Evolutionary conservation across 768 basidiomycete genomes (phyloP), one percentile per base, ranked within the genome.

Genomic region (Cystobasidium ongulense): DNA sequence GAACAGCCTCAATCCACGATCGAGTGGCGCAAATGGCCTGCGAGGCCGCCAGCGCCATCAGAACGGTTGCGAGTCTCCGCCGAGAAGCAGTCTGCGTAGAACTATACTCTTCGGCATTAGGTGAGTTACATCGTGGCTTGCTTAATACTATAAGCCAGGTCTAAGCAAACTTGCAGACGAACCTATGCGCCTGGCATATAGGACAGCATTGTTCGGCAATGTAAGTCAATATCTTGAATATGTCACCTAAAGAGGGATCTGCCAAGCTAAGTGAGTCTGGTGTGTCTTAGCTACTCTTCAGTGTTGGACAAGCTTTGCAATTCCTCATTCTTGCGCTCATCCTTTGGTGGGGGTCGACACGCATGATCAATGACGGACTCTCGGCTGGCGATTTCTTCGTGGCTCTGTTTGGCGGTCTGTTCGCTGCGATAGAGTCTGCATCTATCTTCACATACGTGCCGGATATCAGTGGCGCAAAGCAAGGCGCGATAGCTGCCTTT

Each of bases 21-120:
- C 81, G 81, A 3, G 91, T 90, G 25, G 91, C 93, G 2, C 92
- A 95, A 74, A 80, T 93, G 27, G 93, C 93, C 41, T 93, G 92
- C 77, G 94, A 97, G 81, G 92, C 92, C 38, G 91, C 92, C 29
- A 89, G 86, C 15, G 85, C 94, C 11, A 94, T 97, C 76, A 86
- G 90, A 39, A 96, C 94, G 1, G 93, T 97, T 33, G 92, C 93
- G 10, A 85, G 88, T 0, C 84, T 97, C 50, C 94, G 91, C 0
- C 84, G 92, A 27, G 94, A 97, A 80, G 85, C 87, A 27, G 90
- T 92, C 75, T 91, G 90, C 79, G 83, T 85, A 62, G 79, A 83
- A 11, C 76, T 82, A 43, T 82, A 83, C 79, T 77, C 79, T 1
- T 70, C 76, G 31, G 76, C 80, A 15, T 65, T 63, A 8, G 33